Conservation (phyloP, 2,329 filamentous ascomycete species). For the Botrytis fragariae region DNA sequence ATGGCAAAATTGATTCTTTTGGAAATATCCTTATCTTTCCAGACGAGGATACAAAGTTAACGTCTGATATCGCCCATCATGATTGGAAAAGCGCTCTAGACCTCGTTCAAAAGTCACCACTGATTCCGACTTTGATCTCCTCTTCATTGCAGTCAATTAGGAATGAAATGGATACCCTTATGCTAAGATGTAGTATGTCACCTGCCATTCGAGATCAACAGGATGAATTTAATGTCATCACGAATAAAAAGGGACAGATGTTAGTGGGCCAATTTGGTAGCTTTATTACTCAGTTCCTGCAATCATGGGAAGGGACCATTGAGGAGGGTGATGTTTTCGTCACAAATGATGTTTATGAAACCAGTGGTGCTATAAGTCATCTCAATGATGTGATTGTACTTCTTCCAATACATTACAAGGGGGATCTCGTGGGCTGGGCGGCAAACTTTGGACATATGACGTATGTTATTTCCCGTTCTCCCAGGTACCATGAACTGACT, state of each 20-base stretch:
- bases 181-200: conserved; percentile 10
- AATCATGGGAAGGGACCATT: conserved; percentile 12
- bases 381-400: conserved; percentile 15
- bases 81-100: conserved; percentile 7
- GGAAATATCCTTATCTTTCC: conserved; percentile 2
- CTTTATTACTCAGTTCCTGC: conserved; percentile 11
- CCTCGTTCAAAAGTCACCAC: background rate
- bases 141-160: conserved; percentile 17
- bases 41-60: background rate
- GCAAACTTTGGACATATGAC: conserved; percentile 17
- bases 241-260: conserved; percentile 15
- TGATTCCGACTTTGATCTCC: conserved; percentile 14
- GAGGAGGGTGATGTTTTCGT: conserved; percentile 15
- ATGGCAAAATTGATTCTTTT: conserved; percentile 9
- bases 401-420: background rate
- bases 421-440: conserved; percentile 11
- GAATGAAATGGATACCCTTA: conserved; percentile 18
- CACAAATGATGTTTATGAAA: conserved; percentile 15
- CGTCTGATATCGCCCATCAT: background rate
- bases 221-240: conserved; percentile 18
- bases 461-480: background rate
- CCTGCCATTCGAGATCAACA: conserved; percentile 17
- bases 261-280: conserved; percentile 13
- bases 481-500: background rate
- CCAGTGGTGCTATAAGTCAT: conserved; percentile 13